phyloP scores from a whole-genome alignment of 148 eudicot genomes.

The Arbutus unedo region DNA sequence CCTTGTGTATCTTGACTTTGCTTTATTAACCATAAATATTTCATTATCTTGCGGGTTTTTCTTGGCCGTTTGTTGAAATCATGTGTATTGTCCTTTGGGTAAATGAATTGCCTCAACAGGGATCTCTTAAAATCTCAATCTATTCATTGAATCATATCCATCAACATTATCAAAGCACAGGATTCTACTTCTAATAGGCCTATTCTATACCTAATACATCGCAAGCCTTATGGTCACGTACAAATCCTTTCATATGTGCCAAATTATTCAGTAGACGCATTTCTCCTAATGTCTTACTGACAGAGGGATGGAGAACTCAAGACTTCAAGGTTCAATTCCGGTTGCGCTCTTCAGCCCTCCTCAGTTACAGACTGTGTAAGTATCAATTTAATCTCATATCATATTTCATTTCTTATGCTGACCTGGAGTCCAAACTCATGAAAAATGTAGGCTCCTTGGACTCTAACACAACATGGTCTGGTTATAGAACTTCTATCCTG shows the following conservation, averaged over 20 bases:
- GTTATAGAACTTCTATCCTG: background rate
- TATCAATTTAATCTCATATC: slow-evolving; percentile 8
- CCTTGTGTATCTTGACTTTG: background rate
- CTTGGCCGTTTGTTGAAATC: background rate
- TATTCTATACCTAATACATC: background rate
- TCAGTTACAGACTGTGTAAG: slow-evolving; percentile 67
- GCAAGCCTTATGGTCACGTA: background rate
- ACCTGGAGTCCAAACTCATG: background rate
- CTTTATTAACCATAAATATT: background rate
- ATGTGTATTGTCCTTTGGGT: background rate
- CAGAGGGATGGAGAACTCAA: slow-evolving; percentile 58
- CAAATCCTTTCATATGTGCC: background rate
- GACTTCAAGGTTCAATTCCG: slow-evolving; percentile 60
- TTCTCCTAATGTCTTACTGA: slow-evolving; percentile 11
- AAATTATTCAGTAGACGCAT: background rate
- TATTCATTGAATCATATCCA: background rate
- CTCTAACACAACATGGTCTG: background rate
- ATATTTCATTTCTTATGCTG: background rate
- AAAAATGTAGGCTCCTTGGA: background rate
- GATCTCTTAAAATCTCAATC: background rate
- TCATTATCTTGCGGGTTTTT: background rate
- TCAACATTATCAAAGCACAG: background rate
- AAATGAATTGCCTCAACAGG: background rate
- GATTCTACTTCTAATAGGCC: background rate
- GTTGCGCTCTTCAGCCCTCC: slow-evolving; percentile 51